Evolutionary conservation across 176 grass and related monocot species (phyloP).

Genomic region (Paspalum vaginatum): DNA sequence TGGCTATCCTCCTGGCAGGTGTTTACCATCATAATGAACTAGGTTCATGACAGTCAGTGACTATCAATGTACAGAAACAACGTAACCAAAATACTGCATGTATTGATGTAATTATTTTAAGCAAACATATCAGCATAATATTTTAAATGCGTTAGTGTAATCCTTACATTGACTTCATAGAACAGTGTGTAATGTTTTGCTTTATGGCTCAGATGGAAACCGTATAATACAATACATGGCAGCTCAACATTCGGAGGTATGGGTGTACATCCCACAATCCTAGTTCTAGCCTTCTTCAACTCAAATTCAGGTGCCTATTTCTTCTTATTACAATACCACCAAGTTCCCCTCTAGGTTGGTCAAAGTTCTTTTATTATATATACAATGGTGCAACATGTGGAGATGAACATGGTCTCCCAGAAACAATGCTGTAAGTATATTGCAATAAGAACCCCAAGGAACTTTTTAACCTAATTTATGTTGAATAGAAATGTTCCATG

Average conservation of each 20-base stretch:
- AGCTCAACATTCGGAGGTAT: neutral
- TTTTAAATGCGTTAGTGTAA: no score
- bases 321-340: neutral
- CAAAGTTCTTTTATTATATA: neutral
- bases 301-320: neutral
- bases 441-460: neutral
- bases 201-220: neutral
- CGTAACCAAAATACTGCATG: no score
- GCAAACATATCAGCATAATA: no score
- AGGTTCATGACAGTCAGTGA: no score
- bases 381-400: slow-evolving; percentile 4
- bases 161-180: no score
- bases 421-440: slow-evolving; percentile 6
- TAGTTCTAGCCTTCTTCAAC: neutral
- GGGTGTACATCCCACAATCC: neutral
- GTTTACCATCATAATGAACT: no score
- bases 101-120: no score
- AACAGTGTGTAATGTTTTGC: neutral
- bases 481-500: neutral
- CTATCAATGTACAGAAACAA: no score
- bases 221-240: neutral
- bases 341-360: neutral
- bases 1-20: no score
- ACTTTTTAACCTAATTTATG: neutral
- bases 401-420: neutral